These are phyloP conservation scores for Chrysosporium keratinophilum DNA, from an alignment of 2,329 filamentous ascomycete species.

Conservation along the genomic window DNA sequence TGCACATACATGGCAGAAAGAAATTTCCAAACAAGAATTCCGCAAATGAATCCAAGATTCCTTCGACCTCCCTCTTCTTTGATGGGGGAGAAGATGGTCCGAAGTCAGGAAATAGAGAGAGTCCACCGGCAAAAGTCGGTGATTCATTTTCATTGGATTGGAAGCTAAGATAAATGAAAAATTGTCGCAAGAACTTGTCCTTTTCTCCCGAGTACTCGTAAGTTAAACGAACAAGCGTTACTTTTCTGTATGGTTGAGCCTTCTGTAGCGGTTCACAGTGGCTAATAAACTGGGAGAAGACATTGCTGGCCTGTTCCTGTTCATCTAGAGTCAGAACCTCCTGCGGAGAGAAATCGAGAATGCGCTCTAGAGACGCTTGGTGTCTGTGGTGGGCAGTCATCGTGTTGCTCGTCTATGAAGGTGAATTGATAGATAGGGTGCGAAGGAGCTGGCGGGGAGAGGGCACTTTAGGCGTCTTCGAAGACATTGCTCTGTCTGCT, in stretches of 20 bases:
- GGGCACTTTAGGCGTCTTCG: too few relatives aligned
- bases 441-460: too few relatives aligned
- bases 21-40: slow-evolving; percentile 15
- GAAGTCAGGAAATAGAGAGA: slow-evolving; percentile 8
- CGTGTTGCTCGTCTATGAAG: neutral
- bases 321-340: slow-evolving; percentile 12
- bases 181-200: slow-evolving; percentile 11
- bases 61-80: slow-evolving; percentile 8
- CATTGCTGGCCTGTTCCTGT: slow-evolving; percentile 7
- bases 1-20: slow-evolving; percentile 16
- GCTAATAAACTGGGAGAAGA: slow-evolving; percentile 15
- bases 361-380: slow-evolving; percentile 2
- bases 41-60: slow-evolving; percentile 12
- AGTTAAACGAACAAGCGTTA: slow-evolving; percentile 19
- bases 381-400: slow-evolving; percentile 6
- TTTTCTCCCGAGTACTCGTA: slow-evolving; percentile 15
- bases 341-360: slow-evolving; percentile 6
- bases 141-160: slow-evolving; percentile 4
- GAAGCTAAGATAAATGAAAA: slow-evolving; percentile 10
- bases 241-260: slow-evolving; percentile 16
- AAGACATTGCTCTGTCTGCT: too few relatives aligned
- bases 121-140: slow-evolving; percentile 5
- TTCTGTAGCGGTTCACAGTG: slow-evolving; percentile 17
- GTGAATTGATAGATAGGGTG: too few relatives aligned
- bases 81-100: slow-evolving; percentile 2